Evolutionary conservation across 208 protist genomes (phyloP), one percentile per base, ranked within the genome.

Genomic region (Trypanosomatidae sp.): DNA sequence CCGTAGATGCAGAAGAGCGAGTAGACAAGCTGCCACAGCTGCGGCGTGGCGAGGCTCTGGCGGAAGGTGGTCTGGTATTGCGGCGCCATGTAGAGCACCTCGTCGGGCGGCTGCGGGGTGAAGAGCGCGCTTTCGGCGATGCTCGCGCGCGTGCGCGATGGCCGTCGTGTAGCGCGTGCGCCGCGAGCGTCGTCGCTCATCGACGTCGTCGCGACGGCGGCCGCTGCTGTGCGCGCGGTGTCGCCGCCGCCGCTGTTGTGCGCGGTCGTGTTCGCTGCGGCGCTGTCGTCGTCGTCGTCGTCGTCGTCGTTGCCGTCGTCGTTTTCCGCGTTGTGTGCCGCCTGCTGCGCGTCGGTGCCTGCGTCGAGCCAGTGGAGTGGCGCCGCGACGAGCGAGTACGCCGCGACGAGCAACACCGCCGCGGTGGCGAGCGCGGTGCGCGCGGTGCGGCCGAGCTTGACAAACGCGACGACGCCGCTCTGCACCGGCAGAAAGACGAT

Each of bases 51-150:
- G 2, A 78, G 30, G 54, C 70, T 85, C 16, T 71, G 37, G 1
- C 23, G 35, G 43, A 89, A 89, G 5, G 56, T 56, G 3, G 69
- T 78, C 39, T 79, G 68, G 45, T 83, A 89, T 53, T 85, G 75
- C 18, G 80, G 80, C 0, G 75, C 69, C 38, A 82, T 79, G 50
- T 79, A 61, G 10, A 55, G 50, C 11, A 58, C 35, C 18, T 75
- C 61, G 11, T 65, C 57, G 4, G 56, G 35, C 13, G 63, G 19
- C 8, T 55, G 57, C 30, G 65, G 21, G 16, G 44, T 30, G 19
- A 66, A 66, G 10, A 71, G 33, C 10, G 63, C 50, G 22, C 53
- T 51, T 33, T 71, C 48, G 7, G 48, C 57, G 33, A 77, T 57
- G 48, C 63, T 77, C 22, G 56, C 59, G 18, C n/a, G n/a, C n/a